Evolutionary conservation across 352 stramenopile species (phyloP).

Genomic region (Pythium utonaiense): DNA sequence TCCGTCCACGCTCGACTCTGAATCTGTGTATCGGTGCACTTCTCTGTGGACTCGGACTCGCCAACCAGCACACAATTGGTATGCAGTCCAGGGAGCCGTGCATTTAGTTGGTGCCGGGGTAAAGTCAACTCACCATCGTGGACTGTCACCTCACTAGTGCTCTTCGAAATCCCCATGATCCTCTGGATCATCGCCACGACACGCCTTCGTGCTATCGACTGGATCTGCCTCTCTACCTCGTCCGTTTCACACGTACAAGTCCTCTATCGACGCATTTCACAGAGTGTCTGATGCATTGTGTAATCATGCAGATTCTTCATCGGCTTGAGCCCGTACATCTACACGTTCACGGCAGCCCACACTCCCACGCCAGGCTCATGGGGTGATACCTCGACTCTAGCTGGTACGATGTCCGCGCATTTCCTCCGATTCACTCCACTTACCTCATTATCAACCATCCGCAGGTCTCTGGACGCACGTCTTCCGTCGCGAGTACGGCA

Average conservation of each 20-base stretch:
- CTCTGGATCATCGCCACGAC: slow-evolving; percentile 44
- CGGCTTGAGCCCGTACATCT: slow-evolving; percentile 32
- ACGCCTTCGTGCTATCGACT: slow-evolving; percentile 7
- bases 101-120: too few relatives aligned
- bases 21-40: slow-evolving; percentile 63
- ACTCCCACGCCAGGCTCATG: slow-evolving; percentile 69
- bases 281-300: slow-evolving; percentile 26
- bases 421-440: too few relatives aligned
- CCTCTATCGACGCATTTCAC: not conserved
- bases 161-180: slow-evolving; percentile 86
- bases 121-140: too few relatives aligned
- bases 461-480: slow-evolving; percentile 49
- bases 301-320: slow-evolving; percentile 24
- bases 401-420: slow-evolving; percentile 34
- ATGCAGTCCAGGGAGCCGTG: not conserved
- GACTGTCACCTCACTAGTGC: slow-evolving; percentile 31
- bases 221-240: slow-evolving; percentile 22
- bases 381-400: slow-evolving; percentile 82
- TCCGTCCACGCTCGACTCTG: not conserved
- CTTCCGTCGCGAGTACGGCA: slow-evolving; percentile 88
- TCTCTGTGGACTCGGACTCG: slow-evolving; percentile 84
- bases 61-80: slow-evolving; percentile 92
- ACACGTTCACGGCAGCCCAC: slow-evolving; percentile 29
- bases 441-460: slow-evolving; percentile 23
- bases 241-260: slow-evolving; percentile 36